Conservation (phyloP, 768 basidiomycete species). For the Phylloporus sp. region DNA sequence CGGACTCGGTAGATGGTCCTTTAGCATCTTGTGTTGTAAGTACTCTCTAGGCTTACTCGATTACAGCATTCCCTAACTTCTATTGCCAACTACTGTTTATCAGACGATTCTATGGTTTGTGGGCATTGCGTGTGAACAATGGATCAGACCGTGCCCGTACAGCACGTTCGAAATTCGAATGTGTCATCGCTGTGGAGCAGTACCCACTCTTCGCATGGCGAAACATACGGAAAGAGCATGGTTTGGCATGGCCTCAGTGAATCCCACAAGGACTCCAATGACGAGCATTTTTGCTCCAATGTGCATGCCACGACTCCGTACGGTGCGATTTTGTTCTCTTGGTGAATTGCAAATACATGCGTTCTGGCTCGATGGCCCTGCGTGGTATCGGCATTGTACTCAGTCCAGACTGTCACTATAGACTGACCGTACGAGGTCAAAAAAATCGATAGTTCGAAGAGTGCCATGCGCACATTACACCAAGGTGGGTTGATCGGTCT, state of each 20-base stretch:
- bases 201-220: background rate
- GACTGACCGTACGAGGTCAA: background rate
- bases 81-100: too few species aligned
- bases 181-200: background rate
- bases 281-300: background rate
- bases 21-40: too few species aligned
- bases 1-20: too few species aligned
- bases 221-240: background rate
- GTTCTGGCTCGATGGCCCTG: background rate
- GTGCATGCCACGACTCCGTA: background rate
- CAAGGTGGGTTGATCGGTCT: too few species aligned
- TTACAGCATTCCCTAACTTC: too few species aligned
- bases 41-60: too few species aligned
- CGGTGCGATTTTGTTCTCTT: background rate
- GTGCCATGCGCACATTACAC: too few species aligned
- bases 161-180: background rate
- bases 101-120: too few species aligned
- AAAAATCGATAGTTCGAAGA: too few species aligned
- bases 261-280: background rate
- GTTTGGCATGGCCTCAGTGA: background rate
- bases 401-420: background rate
- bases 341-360: background rate
- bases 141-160: too few species aligned
- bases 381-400: background rate
- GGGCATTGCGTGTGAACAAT: too few species aligned